Evolutionary conservation across 148 eudicot species (phyloP).

Genomic region (Linanthus parryae): DNA sequence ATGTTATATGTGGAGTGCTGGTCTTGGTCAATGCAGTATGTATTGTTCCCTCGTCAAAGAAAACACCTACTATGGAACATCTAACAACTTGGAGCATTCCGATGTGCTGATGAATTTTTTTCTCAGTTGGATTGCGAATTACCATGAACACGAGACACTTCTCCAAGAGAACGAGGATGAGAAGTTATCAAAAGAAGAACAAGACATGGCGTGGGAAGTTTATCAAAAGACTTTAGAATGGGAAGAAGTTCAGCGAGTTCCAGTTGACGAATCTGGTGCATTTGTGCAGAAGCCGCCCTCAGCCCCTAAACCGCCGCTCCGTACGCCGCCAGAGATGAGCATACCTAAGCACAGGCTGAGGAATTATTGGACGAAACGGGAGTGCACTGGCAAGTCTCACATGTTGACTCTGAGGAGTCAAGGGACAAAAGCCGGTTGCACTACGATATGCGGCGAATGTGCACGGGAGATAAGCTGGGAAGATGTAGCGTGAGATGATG

Average conservation of each 20-base stretch:
- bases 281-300: constrained; percentile 21
- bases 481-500: too few species aligned
- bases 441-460: constrained; percentile 83
- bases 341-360: constrained; percentile 25
- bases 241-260: constrained; percentile 66
- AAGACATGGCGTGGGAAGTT: constrained; percentile 98
- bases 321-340: constrained; percentile 12
- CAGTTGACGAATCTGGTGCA: constrained; percentile 31
- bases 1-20: too few species aligned
- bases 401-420: constrained; percentile 60
- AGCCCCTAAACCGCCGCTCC: background rate
- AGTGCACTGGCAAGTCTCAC: constrained; percentile 70
- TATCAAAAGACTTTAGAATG: constrained; percentile 57
- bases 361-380: constrained; percentile 34
- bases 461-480: constrained; percentile 69
- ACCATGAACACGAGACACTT: constrained; percentile 88
- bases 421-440: constrained; percentile 57
- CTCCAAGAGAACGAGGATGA: constrained; percentile 97
- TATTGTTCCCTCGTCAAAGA: too few species aligned
- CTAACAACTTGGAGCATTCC: too few species aligned
- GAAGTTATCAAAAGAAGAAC: constrained; percentile 93
- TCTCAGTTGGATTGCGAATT: constrained; percentile 83
- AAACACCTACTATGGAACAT: too few species aligned
- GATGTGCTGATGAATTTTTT: too few species aligned
- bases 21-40: too few species aligned